phyloP scores from a whole-genome alignment of 805 yeast genomes.

The Ogataea henricii region DNA sequence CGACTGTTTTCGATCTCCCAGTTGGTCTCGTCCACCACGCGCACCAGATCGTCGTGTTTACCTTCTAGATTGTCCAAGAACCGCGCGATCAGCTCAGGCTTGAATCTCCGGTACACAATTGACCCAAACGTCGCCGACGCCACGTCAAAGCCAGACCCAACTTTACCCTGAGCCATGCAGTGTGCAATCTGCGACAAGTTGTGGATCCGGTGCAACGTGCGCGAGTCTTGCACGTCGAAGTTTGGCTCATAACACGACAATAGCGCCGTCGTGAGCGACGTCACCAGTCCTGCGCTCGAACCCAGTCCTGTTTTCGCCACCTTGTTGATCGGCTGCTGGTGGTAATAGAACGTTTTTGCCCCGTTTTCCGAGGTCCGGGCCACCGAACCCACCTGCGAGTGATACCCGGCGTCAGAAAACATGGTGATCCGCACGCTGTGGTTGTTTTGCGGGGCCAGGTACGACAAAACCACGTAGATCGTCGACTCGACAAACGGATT shows the following conservation, averaged over 20 bases:
- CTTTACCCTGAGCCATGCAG: constrained; percentile 90
- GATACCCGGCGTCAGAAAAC: constrained; percentile 87
- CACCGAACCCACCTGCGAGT: constrained; percentile 62
- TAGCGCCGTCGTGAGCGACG: constrained; percentile 74
- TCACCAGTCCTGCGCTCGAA: constrained; percentile 90
- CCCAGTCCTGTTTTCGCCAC: constrained; percentile 96
- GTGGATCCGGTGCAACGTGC: constrained; percentile 53
- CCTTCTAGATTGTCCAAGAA: constrained; percentile 15
- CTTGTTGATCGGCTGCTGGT: constrained; percentile 56
- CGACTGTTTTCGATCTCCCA: constrained; percentile 65
- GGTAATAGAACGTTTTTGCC: constrained; percentile 55
- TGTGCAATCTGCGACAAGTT: constrained; percentile 88
- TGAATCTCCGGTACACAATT: constrained; percentile 75
- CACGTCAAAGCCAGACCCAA: constrained; percentile 97
- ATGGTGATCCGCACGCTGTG: constrained; percentile 54
- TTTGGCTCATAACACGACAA: constrained; percentile 44
- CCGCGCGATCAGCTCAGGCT: constrained; percentile 49
- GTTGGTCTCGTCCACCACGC: constrained; percentile 43
- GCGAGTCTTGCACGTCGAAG: constrained; percentile 32
- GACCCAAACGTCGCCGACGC: constrained; percentile 95
- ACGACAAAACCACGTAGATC: constrained; percentile 55
- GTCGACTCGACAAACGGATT: constrained; percentile 81
- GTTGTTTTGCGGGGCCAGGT: constrained; percentile 40
- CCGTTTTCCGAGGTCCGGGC: constrained; percentile 39
- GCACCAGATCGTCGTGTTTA: constrained; percentile 34